Evolutionary conservation across 1,284 basidiomycete species (phyloP), one percentile per base, ranked within the genome.

Genomic region (Leccinum fallax): DNA sequence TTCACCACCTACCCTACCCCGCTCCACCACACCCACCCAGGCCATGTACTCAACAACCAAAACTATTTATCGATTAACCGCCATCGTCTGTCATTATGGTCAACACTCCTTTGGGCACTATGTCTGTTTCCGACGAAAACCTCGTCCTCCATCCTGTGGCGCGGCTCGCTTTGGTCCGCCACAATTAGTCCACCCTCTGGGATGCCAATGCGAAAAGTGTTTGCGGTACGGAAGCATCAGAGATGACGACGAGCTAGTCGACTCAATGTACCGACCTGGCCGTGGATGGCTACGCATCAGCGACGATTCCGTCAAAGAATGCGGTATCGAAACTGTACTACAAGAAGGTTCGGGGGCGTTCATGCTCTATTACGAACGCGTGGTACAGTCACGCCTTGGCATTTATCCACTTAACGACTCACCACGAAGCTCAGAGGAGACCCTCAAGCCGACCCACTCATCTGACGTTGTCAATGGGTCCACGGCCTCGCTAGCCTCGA

Each of bases 101-200:
- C 86, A 88, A 62, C 94, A 96, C 71, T 89, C 87, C 6, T 95
- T 91, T 70, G 95, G 95, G 2, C 95, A 97, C 74, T 97, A 95
- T 72, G 85, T 97, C 64, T 93, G 92, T 66, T 95, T 88, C 74
- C 82, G 95, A n/a, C 81, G 95, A 43, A 90, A 90, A 74, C 94
- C 94, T 0, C 80, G 81, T 24, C 74, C 79, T 19, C 67, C 69
- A 8, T 69, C 76, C 5, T 69, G 66, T 28, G 76, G 74, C 2
- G 46, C 65, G 13, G 67, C 67, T 46, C 79, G 78, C 32, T 80
- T 77, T 61, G 66, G 69, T 1, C 83, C 85, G 3, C 86, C 85
- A 7, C 77, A 72, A 60, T 74, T 85, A 52, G 76, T 77, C 1
- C 83, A 86, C 63, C 79, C 82, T 4, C 69, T 83, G 64, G 75